These are phyloP conservation scores for Brassica incana DNA, from an alignment of 345 rosid species.

Conservation along the genomic window DNA sequence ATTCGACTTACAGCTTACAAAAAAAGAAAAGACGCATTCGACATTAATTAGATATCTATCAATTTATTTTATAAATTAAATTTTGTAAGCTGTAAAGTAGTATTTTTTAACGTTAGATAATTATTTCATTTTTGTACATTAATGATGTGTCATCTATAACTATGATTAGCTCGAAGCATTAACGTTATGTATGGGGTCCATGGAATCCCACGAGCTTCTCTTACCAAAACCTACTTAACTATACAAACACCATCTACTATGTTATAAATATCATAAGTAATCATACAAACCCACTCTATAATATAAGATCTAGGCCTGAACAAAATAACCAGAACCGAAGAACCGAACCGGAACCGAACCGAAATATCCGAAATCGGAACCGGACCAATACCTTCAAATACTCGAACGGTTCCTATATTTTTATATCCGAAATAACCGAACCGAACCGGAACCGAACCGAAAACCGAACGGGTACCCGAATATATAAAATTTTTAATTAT, in stretches of 20 bases:
- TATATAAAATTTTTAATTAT: too few species aligned
- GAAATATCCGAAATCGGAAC: too few species aligned
- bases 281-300: too few species aligned
- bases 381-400: too few species aligned
- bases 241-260: not conserved
- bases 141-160: slow-evolving; percentile 25
- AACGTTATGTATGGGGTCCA: slow-evolving; percentile 27
- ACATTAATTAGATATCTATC: slow-evolving; percentile 25
- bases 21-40: not conserved
- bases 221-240: slow-evolving; percentile 4
- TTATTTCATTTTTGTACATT: not conserved
- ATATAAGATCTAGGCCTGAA: too few species aligned
- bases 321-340: too few species aligned
- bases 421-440: too few species aligned
- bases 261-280: not conserved
- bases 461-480: too few species aligned
- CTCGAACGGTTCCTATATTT: too few species aligned
- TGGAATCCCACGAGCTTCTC: slow-evolving; percentile 30
- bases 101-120: slow-evolving; percentile 13
- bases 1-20: too few species aligned
- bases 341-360: too few species aligned
- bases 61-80: not conserved
- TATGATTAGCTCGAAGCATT: slow-evolving; percentile 33
- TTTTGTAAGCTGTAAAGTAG: slow-evolving; percentile 31
- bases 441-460: too few species aligned